Base-by-base conservation (phyloP, 2,329 filamentous ascomycete species). In the Cladosporium phlei region DNA sequence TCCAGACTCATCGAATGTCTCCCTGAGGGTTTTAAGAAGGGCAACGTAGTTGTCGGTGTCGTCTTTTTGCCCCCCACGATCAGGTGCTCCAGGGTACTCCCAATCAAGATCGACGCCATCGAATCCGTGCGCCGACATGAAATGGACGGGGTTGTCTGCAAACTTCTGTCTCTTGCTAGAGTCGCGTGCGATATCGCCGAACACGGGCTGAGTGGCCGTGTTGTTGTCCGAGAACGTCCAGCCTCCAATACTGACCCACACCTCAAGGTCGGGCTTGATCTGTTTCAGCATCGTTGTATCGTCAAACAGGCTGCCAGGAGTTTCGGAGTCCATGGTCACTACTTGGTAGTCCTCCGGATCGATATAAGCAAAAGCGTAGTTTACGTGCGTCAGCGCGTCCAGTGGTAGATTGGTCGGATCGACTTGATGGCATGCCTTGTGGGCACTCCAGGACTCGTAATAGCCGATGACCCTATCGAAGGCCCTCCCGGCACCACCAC, bases 171-270 rank as follows among this genome's bases (percentile, higher is more conserved):
- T 37, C 11, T 22, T 40, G 2, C 48, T 44, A 5, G 59, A 22
- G 2, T 52, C 56, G 16, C 48, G 57, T 4, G 58, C 60, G 51
- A 73, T 62, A 24, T 67, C 52, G 2, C 56, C 55, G 55, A 67
- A 70, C 3, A 33, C 30, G 8, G 29, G 10, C 19, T 46, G 37
- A 9, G 46, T 52, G 3, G 38, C n/a, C 4, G 60, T 62, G 9
- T 55, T 52, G 9, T 55, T 52, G 33, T 66, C 62, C n/a, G 64
- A 70, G 9, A 66, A 58, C 0, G 59, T 57, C n/a, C n/a, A n/a
- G 5, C 72, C 72, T 9, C 72, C 69, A 12, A 74, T 51, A 2
- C 59, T 56, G 25, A 72, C 62, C 53, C 57, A 68, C 3, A 60
- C 59, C 46, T 66, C 28, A 9, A 69, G 48, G 25, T 39, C 51